These are phyloP conservation scores for Oryza meyeriana DNA, from an alignment of 176 grass and related monocot genomes.

Conservation along the genomic window DNA sequence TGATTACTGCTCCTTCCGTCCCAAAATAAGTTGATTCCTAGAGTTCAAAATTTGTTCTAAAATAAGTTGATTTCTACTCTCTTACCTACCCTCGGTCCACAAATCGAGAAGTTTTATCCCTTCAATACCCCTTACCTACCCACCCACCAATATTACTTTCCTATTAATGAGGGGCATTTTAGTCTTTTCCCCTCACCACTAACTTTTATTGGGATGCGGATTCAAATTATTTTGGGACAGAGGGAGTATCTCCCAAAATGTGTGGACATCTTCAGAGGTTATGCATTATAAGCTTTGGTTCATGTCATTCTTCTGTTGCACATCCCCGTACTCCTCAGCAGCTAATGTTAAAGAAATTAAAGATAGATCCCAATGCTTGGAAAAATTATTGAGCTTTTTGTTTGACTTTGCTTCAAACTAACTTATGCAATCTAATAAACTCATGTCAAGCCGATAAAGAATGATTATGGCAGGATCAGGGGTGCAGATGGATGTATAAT, in stretches of 20 bases:
- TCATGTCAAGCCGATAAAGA: background rate
- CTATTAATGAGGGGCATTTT: no score
- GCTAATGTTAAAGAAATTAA: background rate
- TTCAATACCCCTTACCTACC: no score
- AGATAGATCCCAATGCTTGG: background rate
- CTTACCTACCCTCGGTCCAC: no score
- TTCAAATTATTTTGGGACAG: no score
- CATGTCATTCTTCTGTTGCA: background rate
- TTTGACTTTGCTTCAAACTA: constrained; percentile 6
- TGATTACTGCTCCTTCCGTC: no score
- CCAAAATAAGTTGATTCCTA: no score
- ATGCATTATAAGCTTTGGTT: background rate
- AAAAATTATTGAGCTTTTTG: background rate
- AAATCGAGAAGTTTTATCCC: no score
- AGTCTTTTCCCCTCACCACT: no score
- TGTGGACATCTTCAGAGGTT: background rate
- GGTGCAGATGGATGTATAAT: background rate
- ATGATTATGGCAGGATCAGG: constrained; percentile 3
- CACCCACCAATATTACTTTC: no score
- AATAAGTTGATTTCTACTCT: no score
- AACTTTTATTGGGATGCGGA: no score
- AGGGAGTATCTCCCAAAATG: constrained; percentile 7
- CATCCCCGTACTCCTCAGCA: background rate
- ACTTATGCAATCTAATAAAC: constrained; percentile 7
- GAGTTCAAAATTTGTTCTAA: no score